A percentile compares a stretch with the other conserved stretches of the same genome.
These are phyloP conservation scores for Aspergillus fumigatus DNA, from an alignment of 2,329 filamentous ascomycete species.

Conservation along the genomic window DNA sequence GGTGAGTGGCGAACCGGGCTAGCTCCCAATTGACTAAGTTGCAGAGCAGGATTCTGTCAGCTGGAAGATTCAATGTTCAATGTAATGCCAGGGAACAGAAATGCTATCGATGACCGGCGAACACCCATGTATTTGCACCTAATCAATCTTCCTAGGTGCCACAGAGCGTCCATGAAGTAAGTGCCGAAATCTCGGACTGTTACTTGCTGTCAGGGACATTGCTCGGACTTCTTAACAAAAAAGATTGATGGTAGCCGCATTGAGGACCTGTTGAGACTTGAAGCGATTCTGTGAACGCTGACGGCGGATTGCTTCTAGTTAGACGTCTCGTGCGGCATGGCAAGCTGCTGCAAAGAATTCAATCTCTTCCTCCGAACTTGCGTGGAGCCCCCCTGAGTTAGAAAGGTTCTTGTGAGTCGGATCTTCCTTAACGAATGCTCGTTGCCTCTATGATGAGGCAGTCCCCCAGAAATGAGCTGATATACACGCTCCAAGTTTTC, in stretches of 20 bases:
- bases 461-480: too few species aligned
- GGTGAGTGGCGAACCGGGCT: neutral
- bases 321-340: neutral
- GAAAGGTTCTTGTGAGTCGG: too few species aligned
- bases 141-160: neutral
- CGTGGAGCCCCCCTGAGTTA: neutral
- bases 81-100: neutral
- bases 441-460: neutral
- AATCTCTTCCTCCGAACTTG: neutral
- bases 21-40: neutral
- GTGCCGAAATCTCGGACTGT: neutral
- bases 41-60: neutral
- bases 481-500: neutral
- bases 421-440: neutral
- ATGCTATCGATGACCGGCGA: neutral
- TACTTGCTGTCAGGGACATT: neutral
- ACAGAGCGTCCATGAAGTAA: neutral
- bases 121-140: neutral
- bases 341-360: neutral
- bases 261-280: neutral
- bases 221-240: neutral
- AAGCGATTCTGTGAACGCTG: neutral
- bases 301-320: neutral
- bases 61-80: neutral
- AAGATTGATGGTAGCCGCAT: neutral